A percentile compares a stretch with the other conserved stretches of the same genome.
phyloP scores from a whole-genome alignment of 208 protist genomes.

The Porcisia hertigi region DNA sequence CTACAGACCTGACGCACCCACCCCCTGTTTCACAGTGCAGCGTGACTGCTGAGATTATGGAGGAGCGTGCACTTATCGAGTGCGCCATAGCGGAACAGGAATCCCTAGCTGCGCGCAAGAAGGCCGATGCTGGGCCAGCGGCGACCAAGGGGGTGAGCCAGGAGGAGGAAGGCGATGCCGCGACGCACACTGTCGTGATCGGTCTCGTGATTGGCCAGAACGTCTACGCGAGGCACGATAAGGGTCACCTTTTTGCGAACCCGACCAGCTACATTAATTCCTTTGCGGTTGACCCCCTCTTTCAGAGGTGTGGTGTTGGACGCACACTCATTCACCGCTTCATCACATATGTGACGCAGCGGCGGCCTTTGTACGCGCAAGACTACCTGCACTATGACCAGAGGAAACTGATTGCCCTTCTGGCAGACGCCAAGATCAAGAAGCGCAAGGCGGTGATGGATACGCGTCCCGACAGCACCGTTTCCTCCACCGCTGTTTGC shows the following conservation, averaged over 20 bases:
- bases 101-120: slow-evolving; percentile 18
- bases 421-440: slow-evolving; percentile 25
- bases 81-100: slow-evolving; percentile 27
- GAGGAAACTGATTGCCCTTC: slow-evolving; percentile 26
- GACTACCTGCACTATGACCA: slow-evolving; percentile 62
- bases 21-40: slow-evolving; percentile 19
- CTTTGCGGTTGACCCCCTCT: slow-evolving; percentile 53
- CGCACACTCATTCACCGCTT: slow-evolving; percentile 52
- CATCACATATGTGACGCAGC: slow-evolving; percentile 49
- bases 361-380: slow-evolving; percentile 49
- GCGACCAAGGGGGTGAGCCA: neutral
- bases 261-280: slow-evolving; percentile 76
- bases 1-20: neutral
- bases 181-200: slow-evolving; percentile 41
- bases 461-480: neutral
- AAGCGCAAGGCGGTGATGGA: slow-evolving; percentile 4
- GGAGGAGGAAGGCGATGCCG: neutral
- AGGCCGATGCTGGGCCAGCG: neutral
- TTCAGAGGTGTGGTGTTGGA: slow-evolving; percentile 70
- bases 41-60: slow-evolving; percentile 8
- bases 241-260: slow-evolving; percentile 50
- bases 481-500: neutral
- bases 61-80: slow-evolving; percentile 17
- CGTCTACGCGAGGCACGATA: slow-evolving; percentile 43
- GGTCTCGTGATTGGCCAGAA: slow-evolving; percentile 67